These are phyloP conservation scores for Sporothrix protearum DNA, from an alignment of 2,329 filamentous ascomycete genomes.

Conservation along the genomic window DNA sequence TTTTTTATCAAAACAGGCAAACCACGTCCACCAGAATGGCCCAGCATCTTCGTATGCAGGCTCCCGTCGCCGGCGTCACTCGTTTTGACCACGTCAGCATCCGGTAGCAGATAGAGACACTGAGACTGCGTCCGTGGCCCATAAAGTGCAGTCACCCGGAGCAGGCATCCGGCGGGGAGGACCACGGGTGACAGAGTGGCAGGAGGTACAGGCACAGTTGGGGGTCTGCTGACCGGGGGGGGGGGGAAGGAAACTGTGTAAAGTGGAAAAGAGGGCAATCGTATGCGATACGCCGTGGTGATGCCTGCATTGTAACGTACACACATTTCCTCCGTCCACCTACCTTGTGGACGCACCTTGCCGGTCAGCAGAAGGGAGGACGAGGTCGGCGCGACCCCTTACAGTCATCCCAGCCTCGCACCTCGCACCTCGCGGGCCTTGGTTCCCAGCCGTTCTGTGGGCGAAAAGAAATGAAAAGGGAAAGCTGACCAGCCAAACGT, in stretches of 20 bases:
- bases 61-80: not conserved
- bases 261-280: not conserved
- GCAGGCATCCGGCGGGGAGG: not conserved
- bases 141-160: not conserved
- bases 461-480: not conserved
- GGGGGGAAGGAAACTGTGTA: not conserved
- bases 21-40: not conserved
- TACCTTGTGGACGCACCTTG: not conserved
- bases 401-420: not conserved
- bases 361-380: not conserved
- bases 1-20: not conserved
- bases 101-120: not conserved
- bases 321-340: not conserved
- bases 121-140: not conserved
- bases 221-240: not conserved
- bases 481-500: not conserved
- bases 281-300: not conserved
- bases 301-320: not conserved
- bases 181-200: slow-evolving; percentile 3
- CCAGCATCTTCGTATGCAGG: not conserved
- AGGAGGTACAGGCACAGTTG: not conserved
- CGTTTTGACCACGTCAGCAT: slow-evolving; percentile 7
- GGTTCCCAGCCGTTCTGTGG: not conserved
- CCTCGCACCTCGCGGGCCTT: not conserved
- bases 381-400: not conserved